Evolutionary conservation across 2,329 filamentous ascomycete species (phyloP).

Genomic region (Didymella glomerata): DNA sequence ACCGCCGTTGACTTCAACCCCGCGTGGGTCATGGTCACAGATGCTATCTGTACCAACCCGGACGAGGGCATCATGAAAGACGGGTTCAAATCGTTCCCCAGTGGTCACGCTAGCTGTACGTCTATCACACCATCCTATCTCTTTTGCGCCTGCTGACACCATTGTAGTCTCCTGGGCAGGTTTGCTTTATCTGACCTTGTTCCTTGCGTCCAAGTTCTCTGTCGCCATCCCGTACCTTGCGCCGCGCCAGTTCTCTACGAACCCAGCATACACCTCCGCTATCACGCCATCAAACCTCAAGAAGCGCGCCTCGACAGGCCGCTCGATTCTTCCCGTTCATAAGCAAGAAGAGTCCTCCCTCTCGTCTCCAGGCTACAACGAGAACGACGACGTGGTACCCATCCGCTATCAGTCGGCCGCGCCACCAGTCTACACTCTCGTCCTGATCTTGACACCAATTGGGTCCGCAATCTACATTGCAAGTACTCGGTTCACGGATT

Average conservation of each 20-base stretch:
- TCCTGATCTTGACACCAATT: conserved; percentile 74
- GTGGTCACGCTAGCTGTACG: conserved; percentile 75
- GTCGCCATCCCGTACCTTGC: conserved; percentile 76
- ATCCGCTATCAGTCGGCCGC: conserved; percentile 79
- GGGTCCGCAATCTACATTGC: conserved; percentile 80
- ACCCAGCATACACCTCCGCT: conserved; percentile 60
- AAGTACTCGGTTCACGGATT: conserved; percentile 87
- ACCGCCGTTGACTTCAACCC: conserved; percentile 55
- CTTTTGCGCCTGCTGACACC: background rate
- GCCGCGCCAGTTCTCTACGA: conserved; percentile 56
- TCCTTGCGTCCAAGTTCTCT: conserved; percentile 82
- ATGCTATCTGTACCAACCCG: conserved; percentile 75
- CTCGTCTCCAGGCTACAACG: conserved; percentile 28
- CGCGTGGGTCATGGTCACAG: conserved; percentile 75
- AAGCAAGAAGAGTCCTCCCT: conserved; percentile 37
- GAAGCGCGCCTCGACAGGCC: conserved; percentile 19
- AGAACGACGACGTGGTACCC: conserved; percentile 55
- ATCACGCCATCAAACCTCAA: conserved; percentile 49
- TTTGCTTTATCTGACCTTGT: conserved; percentile 84
- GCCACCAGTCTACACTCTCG: conserved; percentile 80
- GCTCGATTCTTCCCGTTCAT: conserved; percentile 34
- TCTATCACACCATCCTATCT: conserved; percentile 5
- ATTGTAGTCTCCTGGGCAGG: conserved; percentile 73
- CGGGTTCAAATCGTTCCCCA: conserved; percentile 85
- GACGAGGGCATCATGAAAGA: conserved; percentile 72